Evolutionary conservation across 495 filamentous ascomycete species (phyloP).

Genomic region (Hyaloscypha bicolor): DNA sequence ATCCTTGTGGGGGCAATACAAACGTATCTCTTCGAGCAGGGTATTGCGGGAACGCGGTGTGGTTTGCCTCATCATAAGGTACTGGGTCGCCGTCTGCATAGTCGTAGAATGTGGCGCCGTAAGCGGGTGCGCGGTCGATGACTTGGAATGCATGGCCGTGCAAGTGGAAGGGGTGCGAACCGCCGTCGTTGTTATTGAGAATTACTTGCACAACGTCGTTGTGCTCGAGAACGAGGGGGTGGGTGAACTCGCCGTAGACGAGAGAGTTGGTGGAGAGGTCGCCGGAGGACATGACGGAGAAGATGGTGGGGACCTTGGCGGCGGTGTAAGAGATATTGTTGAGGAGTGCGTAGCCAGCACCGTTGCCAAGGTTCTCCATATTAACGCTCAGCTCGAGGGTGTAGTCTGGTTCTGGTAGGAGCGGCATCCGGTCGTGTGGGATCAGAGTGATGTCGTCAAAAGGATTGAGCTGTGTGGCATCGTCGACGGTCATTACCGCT

Average conservation of each 20-base stretch:
- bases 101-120: constrained; percentile 10
- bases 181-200: constrained; percentile 76
- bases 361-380: constrained; percentile 60
- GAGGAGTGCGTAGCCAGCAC: constrained; percentile 65
- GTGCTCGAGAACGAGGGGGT: constrained; percentile 65
- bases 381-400: constrained; percentile 60
- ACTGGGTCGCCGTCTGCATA: constrained; percentile 16
- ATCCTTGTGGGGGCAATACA: constrained; percentile 54
- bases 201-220: constrained; percentile 74
- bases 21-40: constrained; percentile 58
- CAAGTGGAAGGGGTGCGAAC: constrained; percentile 56
- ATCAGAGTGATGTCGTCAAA: constrained; percentile 74
- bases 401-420: constrained; percentile 58
- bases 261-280: constrained; percentile 48
- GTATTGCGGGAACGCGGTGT: constrained; percentile 27
- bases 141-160: constrained; percentile 84
- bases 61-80: constrained; percentile 34
- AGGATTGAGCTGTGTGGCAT: constrained; percentile 56
- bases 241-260: constrained; percentile 71
- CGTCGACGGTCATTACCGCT: constrained; percentile 51
- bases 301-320: constrained; percentile 78
- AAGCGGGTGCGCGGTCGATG: constrained; percentile 45
- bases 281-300: constrained; percentile 69
- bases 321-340: constrained; percentile 31
- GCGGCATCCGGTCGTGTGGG: constrained; percentile 59